A percentile compares a stretch with the other conserved stretches of the same genome.
phyloP scores from a whole-genome alignment of 2,329 filamentous ascomycete species.

The Hypomyces perniciosus region DNA sequence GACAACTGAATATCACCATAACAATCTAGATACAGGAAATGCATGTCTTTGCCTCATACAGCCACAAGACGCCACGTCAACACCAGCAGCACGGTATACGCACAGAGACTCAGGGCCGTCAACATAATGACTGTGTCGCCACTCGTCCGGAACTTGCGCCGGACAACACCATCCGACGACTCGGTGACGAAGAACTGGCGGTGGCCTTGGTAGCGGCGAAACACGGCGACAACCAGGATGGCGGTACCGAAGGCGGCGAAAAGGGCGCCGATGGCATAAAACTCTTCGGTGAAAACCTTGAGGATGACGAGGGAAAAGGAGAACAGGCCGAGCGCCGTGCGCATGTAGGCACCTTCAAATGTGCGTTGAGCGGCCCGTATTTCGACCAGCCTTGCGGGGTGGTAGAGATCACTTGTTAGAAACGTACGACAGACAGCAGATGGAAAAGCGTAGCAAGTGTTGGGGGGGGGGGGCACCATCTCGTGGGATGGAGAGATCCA shows the following conservation, averaged over 20 bases:
- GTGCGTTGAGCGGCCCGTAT: conserved; percentile 92
- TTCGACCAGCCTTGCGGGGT: conserved; percentile 65
- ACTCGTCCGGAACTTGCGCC: conserved; percentile 56
- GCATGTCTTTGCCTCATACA: conserved; percentile 13
- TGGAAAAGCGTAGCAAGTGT: neutral
- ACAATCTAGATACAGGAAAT: conserved; percentile 8
- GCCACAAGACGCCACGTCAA: conserved; percentile 44
- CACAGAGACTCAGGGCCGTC: conserved; percentile 49
- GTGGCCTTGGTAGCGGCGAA: conserved; percentile 86
- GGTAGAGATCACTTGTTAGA: neutral
- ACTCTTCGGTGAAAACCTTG: conserved; percentile 94
- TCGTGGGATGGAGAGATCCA: neutral
- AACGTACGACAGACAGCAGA: neutral
- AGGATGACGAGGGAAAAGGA: conserved; percentile 84
- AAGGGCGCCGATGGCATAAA: conserved; percentile 93
- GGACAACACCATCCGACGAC: conserved; percentile 26
- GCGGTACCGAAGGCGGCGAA: conserved; percentile 89
- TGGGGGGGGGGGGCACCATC: neutral
- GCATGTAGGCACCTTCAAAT: conserved; percentile 94
- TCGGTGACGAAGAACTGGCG: conserved; percentile 74
- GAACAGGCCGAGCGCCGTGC: conserved; percentile 90
- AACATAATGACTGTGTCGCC: conserved; percentile 57
- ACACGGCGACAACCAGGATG: conserved; percentile 74
- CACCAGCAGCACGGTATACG: conserved; percentile 52
- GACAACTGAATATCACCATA: neutral